phyloP scores from a whole-genome alignment of 441 rosid genomes.

The Croton setiger region DNA sequence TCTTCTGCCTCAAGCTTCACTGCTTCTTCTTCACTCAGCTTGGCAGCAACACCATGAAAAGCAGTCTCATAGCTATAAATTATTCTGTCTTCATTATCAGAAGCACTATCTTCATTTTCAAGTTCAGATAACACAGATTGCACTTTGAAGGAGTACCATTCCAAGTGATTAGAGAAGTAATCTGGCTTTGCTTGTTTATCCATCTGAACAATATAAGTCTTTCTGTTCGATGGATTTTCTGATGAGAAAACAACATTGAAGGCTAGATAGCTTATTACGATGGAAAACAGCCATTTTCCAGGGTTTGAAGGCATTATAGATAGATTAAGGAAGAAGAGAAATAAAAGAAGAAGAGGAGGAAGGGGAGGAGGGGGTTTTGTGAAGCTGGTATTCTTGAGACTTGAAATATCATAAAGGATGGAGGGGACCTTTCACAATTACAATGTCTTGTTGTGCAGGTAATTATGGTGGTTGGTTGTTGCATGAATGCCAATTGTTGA shows the following conservation, averaged over 20 bases:
- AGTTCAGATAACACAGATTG: slow-evolving; percentile 38
- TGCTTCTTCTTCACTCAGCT: slow-evolving; percentile 54
- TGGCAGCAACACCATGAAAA: slow-evolving; percentile 77
- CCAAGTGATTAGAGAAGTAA: slow-evolving; percentile 46
- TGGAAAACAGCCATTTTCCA: slow-evolving; percentile 41
- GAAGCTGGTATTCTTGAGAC: slow-evolving; percentile 13
- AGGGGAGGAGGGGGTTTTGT: slow-evolving; percentile 2
- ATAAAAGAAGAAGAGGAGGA: slow-evolving; percentile 10
- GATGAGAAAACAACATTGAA: slow-evolving; percentile 31
- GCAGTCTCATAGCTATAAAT: slow-evolving; percentile 69
- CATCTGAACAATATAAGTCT: slow-evolving; percentile 79
- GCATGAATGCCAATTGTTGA: slow-evolving; percentile 31
- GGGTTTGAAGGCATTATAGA: slow-evolving; percentile 35
- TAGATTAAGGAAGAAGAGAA: slow-evolving; percentile 8
- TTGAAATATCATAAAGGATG: slow-evolving; percentile 23
- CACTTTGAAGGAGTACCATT: slow-evolving; percentile 77
- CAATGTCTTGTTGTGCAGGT: slow-evolving; percentile 17
- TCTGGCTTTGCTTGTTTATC: slow-evolving; percentile 75
- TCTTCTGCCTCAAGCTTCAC: slow-evolving; percentile 45
- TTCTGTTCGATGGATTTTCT: slow-evolving; percentile 27
- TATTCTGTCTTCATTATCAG: slow-evolving; percentile 41
- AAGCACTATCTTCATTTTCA: slow-evolving; percentile 21
- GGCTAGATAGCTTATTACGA: slow-evolving; percentile 28
- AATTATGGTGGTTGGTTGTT: slow-evolving; percentile 36
- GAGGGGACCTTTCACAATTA: slow-evolving; percentile 14